Evolutionary conservation across 371 early-diverging fungal genomes (phyloP), one percentile per base, ranked within the genome.

Genomic region (Apophysomyces ossiformis): DNA sequence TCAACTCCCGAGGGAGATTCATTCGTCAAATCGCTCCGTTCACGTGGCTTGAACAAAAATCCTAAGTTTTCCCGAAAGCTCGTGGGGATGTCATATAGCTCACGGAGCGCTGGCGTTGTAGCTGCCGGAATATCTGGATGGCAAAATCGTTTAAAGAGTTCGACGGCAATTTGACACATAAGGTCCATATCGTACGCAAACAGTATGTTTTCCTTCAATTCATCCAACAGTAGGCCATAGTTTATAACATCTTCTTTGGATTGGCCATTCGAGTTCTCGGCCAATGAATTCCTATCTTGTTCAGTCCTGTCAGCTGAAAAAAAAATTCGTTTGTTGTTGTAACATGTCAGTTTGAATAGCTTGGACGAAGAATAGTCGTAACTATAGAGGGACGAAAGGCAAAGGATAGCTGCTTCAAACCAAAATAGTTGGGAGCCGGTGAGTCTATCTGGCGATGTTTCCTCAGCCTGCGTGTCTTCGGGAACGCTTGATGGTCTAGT

Each of bases 281-380:
- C 12, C 2, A 21, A 7, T 21, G 54, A 18, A 13, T n/a, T 21
- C 54, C 16, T 11, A 21, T 50, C 54, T 11, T 50, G 32, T 21
- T 50, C 54, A 21, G 54, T 16, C 4, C 16, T 21, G 21, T 50
- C 54, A 7, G 54, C 18, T 21, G 16, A 41, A 15, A 64, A 58
- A 68, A 65, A 72, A 6, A 76, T 6, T 0, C 36, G 60, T 32
- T 62, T 61, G 15, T 41, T 39, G 35, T 73, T 57, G 12, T 65
- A 61, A 0, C 69, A 59, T n/a, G 71, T 69, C 7, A 80, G 64
- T 58, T 81, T 85, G 15, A 76, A 74, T 9, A 87, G 60, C 21
- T 75, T 75, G 21, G 87, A 82, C 11, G 77, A 69, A 7, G 79
- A 69, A 72, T 82, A 87, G 37, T 88, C 80, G 63, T 83, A 88